phyloP scores from a whole-genome alignment of 345 rosid genomes.

The Eucalyptus caleyi region DNA sequence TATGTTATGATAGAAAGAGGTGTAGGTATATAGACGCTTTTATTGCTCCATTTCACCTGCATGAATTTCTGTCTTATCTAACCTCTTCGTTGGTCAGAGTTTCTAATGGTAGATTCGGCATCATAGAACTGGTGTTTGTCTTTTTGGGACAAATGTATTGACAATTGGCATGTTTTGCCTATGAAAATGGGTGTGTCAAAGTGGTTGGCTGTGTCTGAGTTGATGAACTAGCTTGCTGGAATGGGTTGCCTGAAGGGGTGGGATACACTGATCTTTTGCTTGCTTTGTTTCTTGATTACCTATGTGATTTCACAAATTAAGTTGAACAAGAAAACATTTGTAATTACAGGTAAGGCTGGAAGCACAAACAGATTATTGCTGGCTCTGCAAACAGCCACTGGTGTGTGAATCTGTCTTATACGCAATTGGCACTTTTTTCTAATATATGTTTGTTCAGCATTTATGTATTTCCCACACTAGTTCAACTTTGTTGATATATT shows the following conservation, averaged over 20 bases:
- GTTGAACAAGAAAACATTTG: neutral
- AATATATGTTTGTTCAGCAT: too few species aligned
- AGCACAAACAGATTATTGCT: constrained; percentile 75
- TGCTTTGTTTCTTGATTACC: too few species aligned
- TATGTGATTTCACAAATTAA: neutral
- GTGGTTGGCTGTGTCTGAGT: too few species aligned
- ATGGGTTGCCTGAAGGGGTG: too few species aligned
- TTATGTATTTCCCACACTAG: neutral
- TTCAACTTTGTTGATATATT: neutral
- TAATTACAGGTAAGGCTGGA: constrained; percentile 61
- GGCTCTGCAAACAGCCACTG: constrained; percentile 86
- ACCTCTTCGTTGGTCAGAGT: fast-evolving
- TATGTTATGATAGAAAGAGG: neutral
- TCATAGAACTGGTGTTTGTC: neutral
- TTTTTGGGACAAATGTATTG: too few species aligned
- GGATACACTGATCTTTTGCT: neutral
- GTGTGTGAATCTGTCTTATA: constrained; percentile 4
- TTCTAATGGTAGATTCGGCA: neutral
- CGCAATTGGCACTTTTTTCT: neutral
- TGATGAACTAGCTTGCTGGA: too few species aligned
- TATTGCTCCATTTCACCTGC: neutral
- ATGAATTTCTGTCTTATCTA: neutral
- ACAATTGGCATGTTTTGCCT: too few species aligned
- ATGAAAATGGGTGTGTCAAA: too few species aligned
- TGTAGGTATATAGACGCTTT: neutral